These are phyloP conservation scores for Mentha longifolia DNA, from an alignment of 257 asterid genomes.

Conservation along the genomic window DNA sequence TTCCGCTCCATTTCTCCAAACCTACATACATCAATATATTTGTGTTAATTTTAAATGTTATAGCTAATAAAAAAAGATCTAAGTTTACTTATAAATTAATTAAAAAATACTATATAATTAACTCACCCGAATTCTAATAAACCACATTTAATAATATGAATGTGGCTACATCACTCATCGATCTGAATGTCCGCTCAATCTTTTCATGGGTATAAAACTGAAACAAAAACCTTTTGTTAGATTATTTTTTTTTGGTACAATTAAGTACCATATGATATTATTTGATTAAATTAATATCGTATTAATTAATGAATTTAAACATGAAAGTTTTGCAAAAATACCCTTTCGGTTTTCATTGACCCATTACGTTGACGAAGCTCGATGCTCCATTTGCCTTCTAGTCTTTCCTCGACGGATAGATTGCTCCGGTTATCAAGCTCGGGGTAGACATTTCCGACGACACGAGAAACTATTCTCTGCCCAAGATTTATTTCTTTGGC, in stretches of 20 bases:
- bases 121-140: neutral
- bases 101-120: neutral
- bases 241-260: too few species aligned
- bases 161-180: constrained; percentile 27
- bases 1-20: too few species aligned
- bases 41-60: too few species aligned
- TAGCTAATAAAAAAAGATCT: too few species aligned
- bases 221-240: neutral
- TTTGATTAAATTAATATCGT: too few species aligned
- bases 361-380: constrained; percentile 1
- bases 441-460: neutral
- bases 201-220: constrained; percentile 12
- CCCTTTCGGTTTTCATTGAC: constrained; percentile 4
- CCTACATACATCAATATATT: too few species aligned
- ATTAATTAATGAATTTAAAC: too few species aligned
- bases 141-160: constrained; percentile 8
- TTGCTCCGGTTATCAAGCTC: neutral
- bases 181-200: constrained; percentile 6
- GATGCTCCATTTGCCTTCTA: constrained; percentile 5
- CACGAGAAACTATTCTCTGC: neutral
- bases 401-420: neutral
- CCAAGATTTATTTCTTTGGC: neutral
- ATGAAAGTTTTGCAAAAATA: too few species aligned
- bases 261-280: too few species aligned
- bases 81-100: too few species aligned